phyloP scores from a whole-genome alignment of 345 rosid species.

The Syzygium aqueum region DNA sequence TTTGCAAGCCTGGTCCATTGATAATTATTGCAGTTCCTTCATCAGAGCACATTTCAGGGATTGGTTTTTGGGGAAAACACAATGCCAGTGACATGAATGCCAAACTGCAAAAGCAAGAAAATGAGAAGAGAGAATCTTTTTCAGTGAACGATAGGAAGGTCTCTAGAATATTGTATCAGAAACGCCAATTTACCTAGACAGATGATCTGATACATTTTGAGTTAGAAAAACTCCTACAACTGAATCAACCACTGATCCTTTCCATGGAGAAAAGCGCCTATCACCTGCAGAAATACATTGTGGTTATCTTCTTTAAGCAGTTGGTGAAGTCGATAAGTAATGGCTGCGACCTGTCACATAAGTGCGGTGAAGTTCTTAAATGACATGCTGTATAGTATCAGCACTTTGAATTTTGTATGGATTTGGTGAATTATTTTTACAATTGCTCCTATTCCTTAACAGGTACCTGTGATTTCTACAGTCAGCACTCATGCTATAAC shows the following conservation, averaged over 20 bases:
- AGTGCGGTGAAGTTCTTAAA: not conserved
- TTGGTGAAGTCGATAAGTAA: not conserved
- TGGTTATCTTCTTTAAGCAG: constrained; percentile 5
- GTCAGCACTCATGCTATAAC: not conserved
- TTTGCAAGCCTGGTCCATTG: constrained; percentile 26
- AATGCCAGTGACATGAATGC: constrained; percentile 92
- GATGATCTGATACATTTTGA: constrained; percentile 93
- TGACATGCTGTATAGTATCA: not conserved
- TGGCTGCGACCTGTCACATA: not conserved
- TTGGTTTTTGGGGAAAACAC: constrained; percentile 41
- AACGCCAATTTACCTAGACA: constrained; percentile 58
- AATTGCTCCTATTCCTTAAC: not conserved
- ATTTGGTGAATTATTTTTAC: not conserved
- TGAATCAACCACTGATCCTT: constrained; percentile 95
- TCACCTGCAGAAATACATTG: constrained; percentile 52
- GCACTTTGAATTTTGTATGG: not conserved
- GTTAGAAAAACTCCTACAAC: constrained; percentile 97
- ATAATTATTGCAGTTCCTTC: constrained; percentile 25
- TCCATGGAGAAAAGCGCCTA: constrained; percentile 91
- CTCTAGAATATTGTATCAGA: constrained; percentile 1
- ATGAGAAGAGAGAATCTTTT: constrained; percentile 4
- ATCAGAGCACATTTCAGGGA: constrained; percentile 12
- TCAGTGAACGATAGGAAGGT: not conserved
- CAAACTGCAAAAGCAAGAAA: constrained; percentile 43
- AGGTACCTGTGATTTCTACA: not conserved